Base-by-base conservation (phyloP, 169 alveolate species). In the Cryptosporidium muris region DNA sequence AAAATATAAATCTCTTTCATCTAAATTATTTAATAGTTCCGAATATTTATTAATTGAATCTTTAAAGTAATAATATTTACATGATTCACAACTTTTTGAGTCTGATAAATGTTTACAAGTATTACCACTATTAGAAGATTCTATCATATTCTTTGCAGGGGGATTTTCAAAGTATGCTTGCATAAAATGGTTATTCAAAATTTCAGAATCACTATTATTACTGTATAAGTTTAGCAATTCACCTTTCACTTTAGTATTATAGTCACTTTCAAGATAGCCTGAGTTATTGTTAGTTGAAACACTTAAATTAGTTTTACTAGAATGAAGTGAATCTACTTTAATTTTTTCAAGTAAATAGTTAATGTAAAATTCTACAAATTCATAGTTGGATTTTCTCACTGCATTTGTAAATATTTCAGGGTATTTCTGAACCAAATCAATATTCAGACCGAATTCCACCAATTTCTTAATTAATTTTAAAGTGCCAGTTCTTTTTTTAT, bases 391-490 rank as follows among this genome's bases (percentile, higher is more conserved):
- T 12, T 48, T 74, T 25, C 63, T 74, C 1, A 74, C 85, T 6
- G 85, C 85, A 0, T 58, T 45, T 9, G 85, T 74, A 34, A 74
- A 74, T 16, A 74, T 47, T 36, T 74, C 68, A 12, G 85, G 85
- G 48, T 43, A 58, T 51, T 42, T 74, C 40, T 74, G 49, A 36
- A 74, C 54, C 25, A 58, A 43, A 49, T 47, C 52, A 25, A 74
- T 74, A 34, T 74, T 68, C 3, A 74, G 68, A 9, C 85, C 85
- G 40, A 58, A 58, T 34, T 53, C 51, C 12, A 74, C 40, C 4
- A 74, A 63, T 34, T 58, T 74, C 45, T 58, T 74, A 12, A 74
- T 54, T 3, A 74, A 58, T 8, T 1, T 62, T 51, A 74, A n/a
- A 16, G 85, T 40, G 2, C 85, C 85, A 12, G 62, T 74, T 11